These are phyloP conservation scores for Candida ascalaphidarum DNA, from an alignment of 805 yeast genomes.

Conservation along the genomic window DNA sequence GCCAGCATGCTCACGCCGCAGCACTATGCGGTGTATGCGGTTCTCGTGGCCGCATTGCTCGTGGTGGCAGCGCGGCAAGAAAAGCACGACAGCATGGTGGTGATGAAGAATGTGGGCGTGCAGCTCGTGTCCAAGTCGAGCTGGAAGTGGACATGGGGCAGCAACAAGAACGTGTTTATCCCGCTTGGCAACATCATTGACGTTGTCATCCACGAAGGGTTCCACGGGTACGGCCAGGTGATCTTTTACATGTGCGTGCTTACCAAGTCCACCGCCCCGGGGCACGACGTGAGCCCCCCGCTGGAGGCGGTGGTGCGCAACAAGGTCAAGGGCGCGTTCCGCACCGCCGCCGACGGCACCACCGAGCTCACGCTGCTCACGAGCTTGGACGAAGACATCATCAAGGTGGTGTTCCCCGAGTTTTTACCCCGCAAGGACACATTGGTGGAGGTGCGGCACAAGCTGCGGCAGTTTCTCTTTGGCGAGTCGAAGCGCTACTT, in stretches of 20 bases:
- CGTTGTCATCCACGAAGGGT: slow-evolving; percentile 69
- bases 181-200: slow-evolving; percentile 53
- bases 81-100: slow-evolving; percentile 33
- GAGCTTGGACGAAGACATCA: slow-evolving; percentile 6
- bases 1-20: slow-evolving; percentile 7
- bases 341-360: too few species aligned
- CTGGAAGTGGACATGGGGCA: slow-evolving; percentile 4
- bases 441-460: slow-evolving; percentile 10
- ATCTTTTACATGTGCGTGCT: slow-evolving; percentile 56
- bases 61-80: slow-evolving; percentile 9
- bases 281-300: too few species aligned
- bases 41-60: slow-evolving; percentile 1
- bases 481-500: slow-evolving; percentile 8
- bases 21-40: slow-evolving; percentile 3
- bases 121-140: slow-evolving; percentile 26
- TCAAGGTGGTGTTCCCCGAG: slow-evolving; percentile 9
- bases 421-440: slow-evolving; percentile 11
- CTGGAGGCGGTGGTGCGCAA: too few species aligned
- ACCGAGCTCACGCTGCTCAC: too few species aligned
- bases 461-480: slow-evolving; percentile 8
- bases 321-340: too few species aligned
- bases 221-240: slow-evolving; percentile 55
- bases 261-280: too few species aligned
- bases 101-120: slow-evolving; percentile 39
- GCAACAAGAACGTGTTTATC: slow-evolving; percentile 34